These are phyloP conservation scores for Neurospora sp. DNA, from an alignment of 495 filamentous ascomycete species.

Conservation along the genomic window DNA sequence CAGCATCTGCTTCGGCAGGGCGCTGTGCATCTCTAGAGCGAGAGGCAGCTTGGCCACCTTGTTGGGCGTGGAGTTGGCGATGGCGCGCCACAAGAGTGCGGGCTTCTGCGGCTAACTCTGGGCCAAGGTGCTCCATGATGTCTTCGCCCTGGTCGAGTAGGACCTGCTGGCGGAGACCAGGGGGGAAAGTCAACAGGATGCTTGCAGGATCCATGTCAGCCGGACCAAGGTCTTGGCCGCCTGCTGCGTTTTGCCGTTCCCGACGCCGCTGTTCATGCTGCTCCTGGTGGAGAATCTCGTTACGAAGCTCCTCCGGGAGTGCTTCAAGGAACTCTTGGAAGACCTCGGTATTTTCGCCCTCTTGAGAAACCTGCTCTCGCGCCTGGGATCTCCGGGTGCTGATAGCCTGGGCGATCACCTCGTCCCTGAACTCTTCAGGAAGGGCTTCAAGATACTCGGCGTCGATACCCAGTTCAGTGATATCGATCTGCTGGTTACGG, in stretches of 20 bases:
- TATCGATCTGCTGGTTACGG: slow-evolving; percentile 74
- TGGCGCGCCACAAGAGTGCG: slow-evolving; percentile 43
- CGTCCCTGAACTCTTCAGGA: slow-evolving; percentile 88
- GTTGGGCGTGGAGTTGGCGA: slow-evolving; percentile 3
- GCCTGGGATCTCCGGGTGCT: slow-evolving; percentile 73
- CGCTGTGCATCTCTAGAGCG: slow-evolving; percentile 18
- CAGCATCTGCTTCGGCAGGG: slow-evolving; percentile 17
- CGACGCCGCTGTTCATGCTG: slow-evolving; percentile 78
- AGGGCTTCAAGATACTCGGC: slow-evolving; percentile 86
- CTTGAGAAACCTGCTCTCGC: slow-evolving; percentile 48
- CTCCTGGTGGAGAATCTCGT: slow-evolving; percentile 85
- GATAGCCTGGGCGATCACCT: slow-evolving; percentile 83
- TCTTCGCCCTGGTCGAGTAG: slow-evolving; percentile 88
- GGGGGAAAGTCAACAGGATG: slow-evolving; percentile 85
- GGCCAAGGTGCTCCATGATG: slow-evolving; percentile 72
- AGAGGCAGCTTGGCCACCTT: slow-evolving; percentile 4
- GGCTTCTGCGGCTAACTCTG: slow-evolving; percentile 76
- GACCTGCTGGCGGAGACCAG: slow-evolving; percentile 72
- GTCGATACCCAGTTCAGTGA: slow-evolving; percentile 90
- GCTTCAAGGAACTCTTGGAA: slow-evolving; percentile 92
- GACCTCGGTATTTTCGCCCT: slow-evolving; percentile 80
- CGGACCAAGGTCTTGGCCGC: slow-evolving; percentile 43
- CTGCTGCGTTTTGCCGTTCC: slow-evolving; percentile 48
- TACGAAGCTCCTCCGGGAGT: slow-evolving; percentile 77
- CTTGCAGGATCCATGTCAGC: slow-evolving; percentile 90